Evolutionary conservation across 768 basidiomycete genomes (phyloP), one percentile per base, ranked within the genome.

Genomic region (Scleroderma bovista): DNA sequence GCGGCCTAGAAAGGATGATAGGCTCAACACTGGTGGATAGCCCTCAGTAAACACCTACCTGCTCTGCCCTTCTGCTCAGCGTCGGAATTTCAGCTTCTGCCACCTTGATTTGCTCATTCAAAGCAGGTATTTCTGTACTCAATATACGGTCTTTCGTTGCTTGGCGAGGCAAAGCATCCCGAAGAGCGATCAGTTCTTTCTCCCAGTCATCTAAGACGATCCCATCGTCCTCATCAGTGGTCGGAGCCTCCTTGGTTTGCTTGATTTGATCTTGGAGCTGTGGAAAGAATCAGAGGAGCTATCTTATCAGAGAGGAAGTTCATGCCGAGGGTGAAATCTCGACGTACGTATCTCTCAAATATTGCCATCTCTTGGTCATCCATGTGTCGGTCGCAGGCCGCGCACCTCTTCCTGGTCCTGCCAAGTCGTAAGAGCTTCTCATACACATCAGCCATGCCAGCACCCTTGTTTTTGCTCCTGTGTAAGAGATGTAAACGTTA

Each of bases 311-410:
- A 19, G 52, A 40, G 29, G 3, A 16, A 20, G 16, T 42, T 40
- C 6, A 13, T n/a, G 22, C 33, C 50, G 23, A 12, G 6, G 34
- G 32, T 20, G 12, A 26, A 3, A 37, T 19, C 37, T 46, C 19
- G 19, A 70, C 83, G 46, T 50, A 89, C 91, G 59, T 81, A 81
- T 68, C 75, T 77, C 64, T 93, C 86, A 52, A 93, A 88, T 1
- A 76, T 73, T 0, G 68, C 67, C 41, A 78, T 56, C 39, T 84
- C 83, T 2, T 63, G 59, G 23, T 77, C 75, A 19, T 77, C 69
- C 60, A 97, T 68, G 34, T 72, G 72, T 1, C 93, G 79, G 57
- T 83, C 81, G 62, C 95, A 98, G 8, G 82, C 83, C 11, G 78
- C 72, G 59, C 95, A 99, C 0, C 74, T 65, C 59, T 86, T 83